These are phyloP conservation scores for Solanum appendiculatum DNA, from an alignment of 257 asterid species.

Conservation along the genomic window DNA sequence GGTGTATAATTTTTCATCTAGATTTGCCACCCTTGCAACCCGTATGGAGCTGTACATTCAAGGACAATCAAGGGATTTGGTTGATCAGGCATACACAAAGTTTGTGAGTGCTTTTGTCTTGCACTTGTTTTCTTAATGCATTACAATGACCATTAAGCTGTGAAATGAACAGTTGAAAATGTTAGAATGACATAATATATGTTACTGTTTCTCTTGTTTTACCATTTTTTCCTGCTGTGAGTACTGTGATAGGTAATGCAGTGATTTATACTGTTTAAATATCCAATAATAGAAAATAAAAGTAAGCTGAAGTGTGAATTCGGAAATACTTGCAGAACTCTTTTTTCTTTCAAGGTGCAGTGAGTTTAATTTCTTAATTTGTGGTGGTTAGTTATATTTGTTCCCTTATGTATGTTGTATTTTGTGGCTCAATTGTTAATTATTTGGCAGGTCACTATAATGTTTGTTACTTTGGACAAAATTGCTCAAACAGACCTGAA, in stretches of 20 bases:
- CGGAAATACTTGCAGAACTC: not conserved
- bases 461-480: slow-evolving; percentile 95
- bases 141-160: not conserved
- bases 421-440: slow-evolving; percentile 3
- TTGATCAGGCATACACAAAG: slow-evolving; percentile 93
- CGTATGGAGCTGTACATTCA: slow-evolving; percentile 99
- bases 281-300: not conserved
- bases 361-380: not conserved
- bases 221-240: not conserved
- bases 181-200: not conserved
- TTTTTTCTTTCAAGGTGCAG: not conserved
- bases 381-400: not conserved
- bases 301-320: not conserved
- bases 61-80: slow-evolving; percentile 97
- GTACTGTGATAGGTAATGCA: not conserved
- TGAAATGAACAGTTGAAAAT: not conserved
- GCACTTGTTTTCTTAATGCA: not conserved
- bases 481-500: slow-evolving; percentile 82
- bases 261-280: not conserved
- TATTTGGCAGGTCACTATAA: slow-evolving; percentile 73
- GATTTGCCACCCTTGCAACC: slow-evolving; percentile 90
- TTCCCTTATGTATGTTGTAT: not conserved
- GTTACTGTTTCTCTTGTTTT: not conserved
- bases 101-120: slow-evolving; percentile 41
- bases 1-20: slow-evolving; percentile 7